Evolutionary conservation across 2,329 filamentous ascomycete genomes (phyloP), one percentile per base, ranked within the genome.

Genomic region (Diaporthe helianthi): DNA sequence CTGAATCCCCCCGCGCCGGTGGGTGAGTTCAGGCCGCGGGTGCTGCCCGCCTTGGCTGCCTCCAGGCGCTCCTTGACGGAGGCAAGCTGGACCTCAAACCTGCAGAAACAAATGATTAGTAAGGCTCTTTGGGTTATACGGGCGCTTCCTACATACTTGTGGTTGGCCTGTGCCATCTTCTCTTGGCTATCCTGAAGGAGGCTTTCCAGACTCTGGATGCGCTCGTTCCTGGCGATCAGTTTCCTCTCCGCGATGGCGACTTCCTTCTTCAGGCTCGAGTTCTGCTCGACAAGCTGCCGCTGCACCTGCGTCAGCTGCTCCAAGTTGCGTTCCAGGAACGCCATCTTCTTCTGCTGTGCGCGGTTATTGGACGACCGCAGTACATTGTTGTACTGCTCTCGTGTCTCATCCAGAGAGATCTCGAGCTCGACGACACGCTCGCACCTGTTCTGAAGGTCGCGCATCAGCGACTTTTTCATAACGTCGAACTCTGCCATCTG

Each of bases 341-440:
- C 97, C 93, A 99, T 98, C 88, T 99, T 99, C 92, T 99, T 99
- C 83, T 99, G 96, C 84, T 99, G 96, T 29, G 96, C 95, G 70
- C 96, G 92, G 85, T 97, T 98, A 85, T 99, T 99, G 74, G 93
- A 97, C 61, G 93, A 96, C 68, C 95, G 91, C 69, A 99, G 87
- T 71, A 99, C 96, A 76, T 97, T 98, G 85, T 99, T 98, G 84
- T 99, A 99, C 83, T 99, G 96, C 84, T 99, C 96, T 68, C 96
- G 90, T 0, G 96, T 98, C 84, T 98, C 94, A 78, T 99, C 96
- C 63, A 99, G 87, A 44, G 93, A 97, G 76, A 99, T 99, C 81
- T 99, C 96, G 33, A 99, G 89, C 84, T 99, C 96, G 22, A 99
- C 96, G 41, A 99, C 94, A 74, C 96, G 91, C 84, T 99, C 96